Evolutionary conservation across 768 basidiomycete species (phyloP).

Genomic region (Hemileccinum impolitum): DNA sequence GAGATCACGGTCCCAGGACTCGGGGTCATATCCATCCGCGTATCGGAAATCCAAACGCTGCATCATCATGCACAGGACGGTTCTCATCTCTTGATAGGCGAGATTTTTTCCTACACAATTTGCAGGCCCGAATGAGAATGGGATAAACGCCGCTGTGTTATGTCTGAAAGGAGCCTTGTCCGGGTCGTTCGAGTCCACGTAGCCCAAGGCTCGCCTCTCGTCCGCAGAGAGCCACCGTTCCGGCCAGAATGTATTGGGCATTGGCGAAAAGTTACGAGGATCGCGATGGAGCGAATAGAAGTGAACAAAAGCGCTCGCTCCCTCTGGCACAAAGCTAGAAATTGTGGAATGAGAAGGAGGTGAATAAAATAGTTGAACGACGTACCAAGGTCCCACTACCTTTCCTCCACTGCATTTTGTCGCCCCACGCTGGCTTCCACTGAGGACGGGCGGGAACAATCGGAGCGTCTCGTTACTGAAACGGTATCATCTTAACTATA

Average conservation of each 20-base stretch:
- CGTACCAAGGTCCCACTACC: slow-evolving; percentile 40
- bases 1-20: slow-evolving; percentile 33
- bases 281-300: slow-evolving; percentile 44
- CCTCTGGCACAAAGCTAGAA: slow-evolving; percentile 42
- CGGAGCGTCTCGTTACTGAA: slow-evolving; percentile 49
- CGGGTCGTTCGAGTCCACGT: slow-evolving; percentile 20
- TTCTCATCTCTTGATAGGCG: slow-evolving; percentile 42
- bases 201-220: slow-evolving; percentile 24
- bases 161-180: slow-evolving; percentile 31
- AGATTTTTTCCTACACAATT: slow-evolving; percentile 45
- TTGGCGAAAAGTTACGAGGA: slow-evolving; percentile 43
- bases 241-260: slow-evolving; percentile 43
- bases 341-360: slow-evolving; percentile 9
- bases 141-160: slow-evolving; percentile 40
- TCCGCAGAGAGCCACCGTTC: slow-evolving; percentile 40
- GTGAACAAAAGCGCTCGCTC: slow-evolving; percentile 42
- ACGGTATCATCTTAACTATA: slow-evolving; percentile 11
- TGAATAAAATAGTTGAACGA: slow-evolving; percentile 1
- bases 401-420: slow-evolving; percentile 36
- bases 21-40: slow-evolving; percentile 34
- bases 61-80: slow-evolving; percentile 36
- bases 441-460: slow-evolving; percentile 47
- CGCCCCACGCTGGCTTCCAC: slow-evolving; percentile 43
- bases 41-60: slow-evolving; percentile 40
- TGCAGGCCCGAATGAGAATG: slow-evolving; percentile 44